Evolutionary conservation across 140 eudicot species (phyloP).

Genomic region (Flaveria floridana): DNA sequence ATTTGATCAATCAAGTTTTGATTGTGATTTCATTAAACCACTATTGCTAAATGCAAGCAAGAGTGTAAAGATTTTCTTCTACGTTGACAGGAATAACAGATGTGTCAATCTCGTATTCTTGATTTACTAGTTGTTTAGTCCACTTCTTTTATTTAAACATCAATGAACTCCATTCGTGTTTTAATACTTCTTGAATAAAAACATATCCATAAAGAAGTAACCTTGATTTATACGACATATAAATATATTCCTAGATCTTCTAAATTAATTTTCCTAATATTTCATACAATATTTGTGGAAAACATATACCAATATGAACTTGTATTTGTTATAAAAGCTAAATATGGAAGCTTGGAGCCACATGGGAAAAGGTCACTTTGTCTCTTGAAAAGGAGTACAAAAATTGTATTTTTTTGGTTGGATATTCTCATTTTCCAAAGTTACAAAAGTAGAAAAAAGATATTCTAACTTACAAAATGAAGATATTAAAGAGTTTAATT

Average conservation of each 20-base stretch:
- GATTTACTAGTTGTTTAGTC: no score
- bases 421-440: conserved; percentile 14
- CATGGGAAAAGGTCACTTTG: background rate
- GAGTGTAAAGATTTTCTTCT: background rate
- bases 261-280: background rate
- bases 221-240: background rate
- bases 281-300: background rate
- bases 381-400: conserved; percentile 7
- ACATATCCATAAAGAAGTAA: no score
- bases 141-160: no score
- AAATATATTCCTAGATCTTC: background rate
- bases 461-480: background rate
- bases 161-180: no score
- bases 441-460: background rate
- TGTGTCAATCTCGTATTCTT: no score
- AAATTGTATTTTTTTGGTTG: background rate
- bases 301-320: background rate
- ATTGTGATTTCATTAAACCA: no score
- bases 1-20: no score
- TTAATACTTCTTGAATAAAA: no score
- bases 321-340: background rate
- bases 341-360: conserved; percentile 13
- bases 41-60: no score
- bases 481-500: background rate
- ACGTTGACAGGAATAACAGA: no score